These are phyloP conservation scores for Solanum habrochaites DNA, from an alignment of 257 asterid species.

Conservation along the genomic window DNA sequence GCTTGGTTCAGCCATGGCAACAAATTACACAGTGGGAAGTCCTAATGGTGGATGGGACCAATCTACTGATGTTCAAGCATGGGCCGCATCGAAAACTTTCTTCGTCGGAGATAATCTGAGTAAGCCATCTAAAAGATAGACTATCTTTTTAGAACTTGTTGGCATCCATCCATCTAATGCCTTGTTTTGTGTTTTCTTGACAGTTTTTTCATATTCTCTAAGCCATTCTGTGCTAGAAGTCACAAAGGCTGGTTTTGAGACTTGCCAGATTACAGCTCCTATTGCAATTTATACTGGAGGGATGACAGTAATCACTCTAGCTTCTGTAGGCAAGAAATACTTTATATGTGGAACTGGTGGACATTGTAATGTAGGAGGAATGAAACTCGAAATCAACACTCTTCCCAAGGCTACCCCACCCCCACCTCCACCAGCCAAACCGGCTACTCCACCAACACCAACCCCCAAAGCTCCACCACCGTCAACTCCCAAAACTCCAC, in stretches of 20 bases:
- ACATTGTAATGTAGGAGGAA: slow-evolving; percentile 67
- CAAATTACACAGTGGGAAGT: slow-evolving; percentile 46
- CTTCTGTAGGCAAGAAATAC: slow-evolving; percentile 49
- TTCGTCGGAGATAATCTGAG: slow-evolving; percentile 39
- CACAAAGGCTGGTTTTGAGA: slow-evolving; percentile 33
- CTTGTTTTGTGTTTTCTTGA: neutral
- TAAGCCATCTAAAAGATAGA: slow-evolving; percentile 7
- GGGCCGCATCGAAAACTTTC: slow-evolving; percentile 44
- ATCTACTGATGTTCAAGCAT: slow-evolving; percentile 22
- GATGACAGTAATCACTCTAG: slow-evolving; percentile 24
- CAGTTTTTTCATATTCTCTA: slow-evolving; percentile 43
- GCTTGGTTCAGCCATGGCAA: slow-evolving; percentile 26
- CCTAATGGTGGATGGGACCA: slow-evolving; percentile 53
- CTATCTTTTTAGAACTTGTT: neutral
- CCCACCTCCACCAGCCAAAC: slow-evolving; percentile 24
- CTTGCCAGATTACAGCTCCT: slow-evolving; percentile 39
- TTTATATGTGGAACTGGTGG: slow-evolving; percentile 50
- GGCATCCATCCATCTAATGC: neutral
- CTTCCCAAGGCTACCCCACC: slow-evolving; percentile 26
- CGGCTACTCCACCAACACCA: slow-evolving; percentile 6
- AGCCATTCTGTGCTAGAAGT: slow-evolving; percentile 62
- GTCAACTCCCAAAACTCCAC: neutral
- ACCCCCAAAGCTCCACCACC: neutral
- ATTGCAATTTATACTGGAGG: slow-evolving; percentile 34
- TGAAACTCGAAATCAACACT: slow-evolving; percentile 47